Base-by-base conservation (phyloP, 495 filamentous ascomycete species). In the Neurospora sp. region DNA sequence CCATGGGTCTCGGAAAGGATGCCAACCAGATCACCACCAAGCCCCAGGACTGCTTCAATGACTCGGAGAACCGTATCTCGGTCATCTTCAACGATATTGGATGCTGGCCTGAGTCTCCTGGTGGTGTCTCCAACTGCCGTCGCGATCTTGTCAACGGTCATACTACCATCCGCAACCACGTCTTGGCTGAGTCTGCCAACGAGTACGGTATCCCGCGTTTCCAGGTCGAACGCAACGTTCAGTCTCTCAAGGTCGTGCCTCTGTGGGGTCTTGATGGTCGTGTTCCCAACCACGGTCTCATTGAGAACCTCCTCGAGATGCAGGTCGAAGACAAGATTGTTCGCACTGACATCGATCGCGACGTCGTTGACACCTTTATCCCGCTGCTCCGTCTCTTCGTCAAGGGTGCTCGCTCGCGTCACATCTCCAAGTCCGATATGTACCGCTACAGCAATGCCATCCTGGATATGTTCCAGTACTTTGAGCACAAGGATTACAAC, bases 41-140 rank as follows among this genome's bases (percentile, higher is more conserved):
- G 39, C 83, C 81, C 0, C 78, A 82, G 71, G 80, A 82, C 31
- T 81, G 81, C 23, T 78, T 82, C 40, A 70, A 74, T 35, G 90
- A 91, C 76, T 89, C 83, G 10, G 84, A 87, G 20, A 82, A 86
- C 42, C 84, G 80, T 7, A 83, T 91, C 16, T 89, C 90, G 74
- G 88, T 91, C 71, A 84, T 91, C 75, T 88, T 89, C 62, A 85
- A 88, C 14, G 90, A 91, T 77, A 90, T 83, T 42, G 88, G 88
- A 16, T 90, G 88, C 39, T 91, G 90, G 90, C 90, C 90, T 0
- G 90, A 90, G 71, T 87, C 90, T 76, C 88, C 87, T 71, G 90
- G 90, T 73, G 90, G 90, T 77, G 89, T 91, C 20, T 91, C 89
- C 60, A 88, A 88, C 38, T 91, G 90, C 81, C 87, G 90, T n/a